These are phyloP conservation scores for fission yeast (Schizosaccharomyces pombe) DNA, from an alignment of 805 yeast species.

Conservation along the genomic window DNA sequence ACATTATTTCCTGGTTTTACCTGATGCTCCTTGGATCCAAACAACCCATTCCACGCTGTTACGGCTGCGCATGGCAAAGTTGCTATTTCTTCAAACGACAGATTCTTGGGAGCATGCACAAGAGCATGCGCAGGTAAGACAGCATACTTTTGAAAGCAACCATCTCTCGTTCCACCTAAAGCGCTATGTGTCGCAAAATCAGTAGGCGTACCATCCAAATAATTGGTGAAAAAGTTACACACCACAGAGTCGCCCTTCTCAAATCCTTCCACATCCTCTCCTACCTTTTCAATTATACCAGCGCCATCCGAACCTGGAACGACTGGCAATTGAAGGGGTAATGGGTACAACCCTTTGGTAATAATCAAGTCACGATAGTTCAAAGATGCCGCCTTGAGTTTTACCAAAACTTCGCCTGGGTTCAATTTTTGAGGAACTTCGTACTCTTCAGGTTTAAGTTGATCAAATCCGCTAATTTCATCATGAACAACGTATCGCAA, in stretches of 20 bases:
- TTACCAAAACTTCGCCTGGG: conserved; percentile 7
- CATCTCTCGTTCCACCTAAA: conserved; percentile 1
- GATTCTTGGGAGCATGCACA: conserved; percentile 5
- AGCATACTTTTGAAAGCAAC: conserved; percentile 5
- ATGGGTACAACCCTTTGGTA: conserved; percentile 10
- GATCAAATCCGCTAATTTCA: background rate
- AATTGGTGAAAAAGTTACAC: background rate
- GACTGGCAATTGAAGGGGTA: conserved; percentile 5
- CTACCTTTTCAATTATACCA: conserved; percentile 8
- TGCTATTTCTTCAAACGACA: conserved; percentile 9
- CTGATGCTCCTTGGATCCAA: conserved; percentile 6
- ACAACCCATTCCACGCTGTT: conserved; percentile 11
- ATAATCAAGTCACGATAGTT: conserved; percentile 11
- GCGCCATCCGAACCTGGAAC: conserved; percentile 10
- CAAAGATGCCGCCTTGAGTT: conserved; percentile 8
- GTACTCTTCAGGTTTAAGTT: background rate
- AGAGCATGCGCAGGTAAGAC: conserved; percentile 8
- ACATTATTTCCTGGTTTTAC: conserved; percentile 7
- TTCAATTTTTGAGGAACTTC: background rate
- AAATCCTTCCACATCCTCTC: conserved; percentile 1
- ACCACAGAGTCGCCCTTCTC: background rate
- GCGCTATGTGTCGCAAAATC: background rate
- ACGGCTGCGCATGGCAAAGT: conserved; percentile 11
- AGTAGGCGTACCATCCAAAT: background rate
- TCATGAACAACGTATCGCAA: background rate